A percentile compares a stretch with the other conserved stretches of the same genome.
phyloP scores from a whole-genome alignment of 306 rosid genomes.

The Quercus parvula region DNA sequence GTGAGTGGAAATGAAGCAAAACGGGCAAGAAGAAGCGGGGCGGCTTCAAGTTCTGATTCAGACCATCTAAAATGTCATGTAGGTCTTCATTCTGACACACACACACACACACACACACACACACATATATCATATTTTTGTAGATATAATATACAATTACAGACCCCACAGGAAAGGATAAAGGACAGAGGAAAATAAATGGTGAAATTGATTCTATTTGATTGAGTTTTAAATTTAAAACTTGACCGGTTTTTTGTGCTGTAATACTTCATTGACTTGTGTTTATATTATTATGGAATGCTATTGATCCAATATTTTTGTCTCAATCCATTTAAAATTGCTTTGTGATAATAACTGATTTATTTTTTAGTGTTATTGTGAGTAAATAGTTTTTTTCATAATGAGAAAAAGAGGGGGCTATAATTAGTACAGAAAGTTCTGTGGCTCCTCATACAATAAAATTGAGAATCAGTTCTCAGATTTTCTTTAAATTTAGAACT shows the following conservation, averaged over 20 bases:
- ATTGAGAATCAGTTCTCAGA: background rate
- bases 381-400: background rate
- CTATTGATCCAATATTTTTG: background rate
- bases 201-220: constrained; percentile 5
- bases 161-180: background rate
- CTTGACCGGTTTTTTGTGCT: background rate
- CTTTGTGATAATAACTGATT: background rate
- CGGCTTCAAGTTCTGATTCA: constrained; percentile 43
- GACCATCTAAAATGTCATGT: constrained; percentile 51
- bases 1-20: constrained; percentile 41
- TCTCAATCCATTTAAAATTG: background rate
- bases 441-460: background rate
- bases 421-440: background rate
- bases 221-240: background rate
- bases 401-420: background rate
- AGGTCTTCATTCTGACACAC: constrained; percentile 19
- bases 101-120: too few species aligned
- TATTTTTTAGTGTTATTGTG: background rate
- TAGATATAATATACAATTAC: constrained; percentile 6
- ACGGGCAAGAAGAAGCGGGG: constrained; percentile 41
- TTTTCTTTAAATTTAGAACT: background rate
- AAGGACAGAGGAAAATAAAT: constrained; percentile 6
- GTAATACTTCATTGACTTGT: background rate
- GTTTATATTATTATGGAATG: background rate
- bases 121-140: too few species aligned